phyloP scores from a whole-genome alignment of 2,329 filamentous ascomycete species.

The Reticulascus tulasneorum region DNA sequence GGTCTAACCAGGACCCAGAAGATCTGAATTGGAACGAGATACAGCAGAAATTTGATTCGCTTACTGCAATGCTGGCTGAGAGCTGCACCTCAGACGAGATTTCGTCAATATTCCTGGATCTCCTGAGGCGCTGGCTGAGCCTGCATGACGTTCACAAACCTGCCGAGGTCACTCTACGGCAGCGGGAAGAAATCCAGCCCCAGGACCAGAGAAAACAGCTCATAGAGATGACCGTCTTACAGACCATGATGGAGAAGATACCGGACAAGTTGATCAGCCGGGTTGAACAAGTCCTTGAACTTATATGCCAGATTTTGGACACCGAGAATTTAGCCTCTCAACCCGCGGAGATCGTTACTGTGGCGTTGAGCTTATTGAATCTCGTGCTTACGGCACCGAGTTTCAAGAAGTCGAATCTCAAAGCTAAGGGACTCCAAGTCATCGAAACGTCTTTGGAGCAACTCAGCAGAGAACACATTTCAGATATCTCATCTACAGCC shows the following conservation, averaged over 20 bases:
- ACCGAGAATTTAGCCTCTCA: constrained; percentile 36
- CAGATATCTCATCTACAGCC: constrained; percentile 48
- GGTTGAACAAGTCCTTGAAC: constrained; percentile 60
- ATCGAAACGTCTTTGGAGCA: constrained; percentile 47
- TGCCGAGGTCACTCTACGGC: constrained; percentile 20
- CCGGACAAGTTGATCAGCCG: constrained; percentile 60
- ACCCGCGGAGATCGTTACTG: constrained; percentile 44
- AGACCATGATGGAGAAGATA: constrained; percentile 60
- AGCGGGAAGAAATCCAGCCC: constrained; percentile 22
- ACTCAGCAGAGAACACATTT: constrained; percentile 33
- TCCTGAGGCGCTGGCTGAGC: constrained; percentile 56
- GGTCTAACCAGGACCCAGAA: constrained; percentile 6
- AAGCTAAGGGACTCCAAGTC: constrained; percentile 33
- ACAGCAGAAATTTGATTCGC: constrained; percentile 41
- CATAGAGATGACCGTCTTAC: constrained; percentile 57
- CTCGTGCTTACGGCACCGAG: constrained; percentile 54
- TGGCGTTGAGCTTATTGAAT: constrained; percentile 59
- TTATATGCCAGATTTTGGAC: constrained; percentile 58
- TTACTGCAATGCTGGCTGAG: constrained; percentile 46
- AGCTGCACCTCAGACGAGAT: constrained; percentile 52
- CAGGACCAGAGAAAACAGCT: constrained; percentile 45
- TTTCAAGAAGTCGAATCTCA: constrained; percentile 47
- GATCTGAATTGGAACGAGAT: constrained; percentile 40
- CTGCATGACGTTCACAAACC: constrained; percentile 20
- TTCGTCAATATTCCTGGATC: constrained; percentile 55